phyloP scores from a whole-genome alignment of 1,284 basidiomycete species.

The Ustilago bromivora region DNA sequence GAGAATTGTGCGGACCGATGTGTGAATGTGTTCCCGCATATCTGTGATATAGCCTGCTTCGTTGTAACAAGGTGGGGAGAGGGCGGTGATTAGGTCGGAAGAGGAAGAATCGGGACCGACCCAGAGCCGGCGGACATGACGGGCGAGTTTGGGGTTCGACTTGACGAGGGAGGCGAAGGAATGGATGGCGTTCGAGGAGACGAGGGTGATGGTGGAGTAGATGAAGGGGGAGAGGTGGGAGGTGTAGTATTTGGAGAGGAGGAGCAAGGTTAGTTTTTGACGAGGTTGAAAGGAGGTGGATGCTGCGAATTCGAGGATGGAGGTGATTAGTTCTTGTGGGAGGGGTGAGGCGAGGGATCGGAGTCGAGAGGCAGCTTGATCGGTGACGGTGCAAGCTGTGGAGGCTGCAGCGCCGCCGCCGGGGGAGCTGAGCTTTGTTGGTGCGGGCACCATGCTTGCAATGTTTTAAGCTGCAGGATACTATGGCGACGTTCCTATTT shows the following conservation, averaged over 20 bases:
- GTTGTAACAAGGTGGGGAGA: slow-evolving; percentile 56
- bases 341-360: slow-evolving; percentile 34
- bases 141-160: slow-evolving; percentile 37
- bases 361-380: slow-evolving; percentile 24
- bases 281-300: slow-evolving; percentile 16
- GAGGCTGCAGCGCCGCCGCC: not conserved
- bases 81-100: slow-evolving; percentile 60
- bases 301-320: slow-evolving; percentile 43
- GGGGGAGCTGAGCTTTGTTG: slow-evolving; percentile 26
- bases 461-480: not conserved
- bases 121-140: slow-evolving; percentile 58
- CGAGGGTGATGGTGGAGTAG: slow-evolving; percentile 43
- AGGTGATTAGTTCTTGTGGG: slow-evolving; percentile 44
- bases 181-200: slow-evolving; percentile 37
- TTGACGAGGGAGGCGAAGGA: slow-evolving; percentile 48
- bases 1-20: slow-evolving; percentile 50
- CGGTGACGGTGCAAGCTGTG: slow-evolving; percentile 6
- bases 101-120: slow-evolving; percentile 57
- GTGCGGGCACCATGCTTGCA: slow-evolving; percentile 36
- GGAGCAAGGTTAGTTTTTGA: slow-evolving; percentile 37
- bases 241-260: slow-evolving; percentile 41
- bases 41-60: slow-evolving; percentile 43
- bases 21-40: slow-evolving; percentile 49
- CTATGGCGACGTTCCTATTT: slow-evolving; percentile 8
- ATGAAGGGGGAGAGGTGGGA: slow-evolving; percentile 41